Evolutionary conservation across 2,329 filamentous ascomycete species (phyloP).

Genomic region (Paecilomyces sp.): DNA sequence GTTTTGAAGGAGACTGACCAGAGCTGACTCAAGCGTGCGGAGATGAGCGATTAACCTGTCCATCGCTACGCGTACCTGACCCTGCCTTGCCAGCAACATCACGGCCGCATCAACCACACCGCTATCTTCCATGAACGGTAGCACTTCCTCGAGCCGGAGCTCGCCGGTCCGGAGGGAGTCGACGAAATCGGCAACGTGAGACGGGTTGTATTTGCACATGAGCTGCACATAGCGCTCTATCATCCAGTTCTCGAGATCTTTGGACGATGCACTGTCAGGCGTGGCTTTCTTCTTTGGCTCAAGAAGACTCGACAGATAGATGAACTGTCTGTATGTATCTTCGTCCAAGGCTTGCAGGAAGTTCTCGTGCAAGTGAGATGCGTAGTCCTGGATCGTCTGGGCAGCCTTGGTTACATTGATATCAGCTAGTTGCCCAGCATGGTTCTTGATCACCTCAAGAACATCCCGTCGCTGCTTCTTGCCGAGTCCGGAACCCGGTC

Average conservation of each 20-base stretch:
- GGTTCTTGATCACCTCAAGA: conserved; percentile 56
- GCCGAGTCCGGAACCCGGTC: conserved; percentile 54
- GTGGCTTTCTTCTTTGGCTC: conserved; percentile 49
- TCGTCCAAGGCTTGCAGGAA: conserved; percentile 57
- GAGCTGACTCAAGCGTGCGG: conserved; percentile 67
- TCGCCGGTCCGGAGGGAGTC: conserved; percentile 68
- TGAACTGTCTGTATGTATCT: conserved; percentile 59
- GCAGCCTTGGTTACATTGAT: conserved; percentile 63
- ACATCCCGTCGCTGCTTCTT: conserved; percentile 69
- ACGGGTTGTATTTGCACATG: conserved; percentile 78
- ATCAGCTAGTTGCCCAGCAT: conserved; percentile 59
- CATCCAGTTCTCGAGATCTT: conserved; percentile 49
- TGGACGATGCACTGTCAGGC: conserved; percentile 23
- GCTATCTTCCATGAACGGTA: conserved; percentile 82
- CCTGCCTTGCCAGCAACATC: conserved; percentile 81
- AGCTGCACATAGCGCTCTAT: conserved; percentile 80
- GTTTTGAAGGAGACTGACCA: conserved; percentile 65
- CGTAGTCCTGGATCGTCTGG: conserved; percentile 54
- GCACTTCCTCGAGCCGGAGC: conserved; percentile 67
- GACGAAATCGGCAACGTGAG: conserved; percentile 80
- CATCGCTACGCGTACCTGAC: conserved; percentile 77
- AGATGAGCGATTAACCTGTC: conserved; percentile 75
- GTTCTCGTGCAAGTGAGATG: conserved; percentile 58
- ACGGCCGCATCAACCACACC: conserved; percentile 91
- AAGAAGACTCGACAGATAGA: conserved; percentile 69